These are phyloP conservation scores for Blakeslea trispora DNA, from an alignment of 371 early-diverging fungal species.

Conservation along the genomic window DNA sequence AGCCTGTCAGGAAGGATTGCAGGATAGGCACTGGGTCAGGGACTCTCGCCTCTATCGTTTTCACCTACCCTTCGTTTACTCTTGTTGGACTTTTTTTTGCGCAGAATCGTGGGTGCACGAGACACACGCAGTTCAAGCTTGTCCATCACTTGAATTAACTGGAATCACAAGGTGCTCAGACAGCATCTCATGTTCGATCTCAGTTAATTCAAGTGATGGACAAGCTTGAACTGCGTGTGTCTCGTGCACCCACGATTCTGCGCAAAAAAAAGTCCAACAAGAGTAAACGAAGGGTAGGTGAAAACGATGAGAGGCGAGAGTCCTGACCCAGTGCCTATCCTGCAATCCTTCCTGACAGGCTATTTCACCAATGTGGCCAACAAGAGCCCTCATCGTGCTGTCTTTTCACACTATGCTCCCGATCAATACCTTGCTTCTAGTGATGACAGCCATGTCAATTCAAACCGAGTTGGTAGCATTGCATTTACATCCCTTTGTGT, in stretches of 20 bases:
- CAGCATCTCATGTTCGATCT: conserved; percentile 86
- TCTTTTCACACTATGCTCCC: conserved; percentile 77
- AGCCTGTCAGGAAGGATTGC: conserved; percentile 72
- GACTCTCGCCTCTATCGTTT: conserved; percentile 19
- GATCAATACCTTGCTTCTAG: conserved; percentile 38
- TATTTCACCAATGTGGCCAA: conserved; percentile 80
- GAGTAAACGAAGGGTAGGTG: conserved; percentile 20
- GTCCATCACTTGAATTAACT: conserved; percentile 86
- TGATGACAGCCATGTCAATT: conserved; percentile 14
- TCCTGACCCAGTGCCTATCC: conserved; percentile 56
- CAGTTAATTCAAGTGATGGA: conserved; percentile 90
- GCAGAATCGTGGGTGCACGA: conserved; percentile 22
- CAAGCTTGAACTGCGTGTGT: conserved; percentile 71
- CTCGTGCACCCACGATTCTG: conserved; percentile 21
- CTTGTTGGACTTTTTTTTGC: conserved; percentile 14
- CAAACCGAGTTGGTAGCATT: conserved; percentile 61
- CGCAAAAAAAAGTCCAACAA: conserved; percentile 16
- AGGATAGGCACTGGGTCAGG: conserved; percentile 61
- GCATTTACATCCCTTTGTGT: conserved; percentile 66
- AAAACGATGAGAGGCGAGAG: conserved; percentile 22
- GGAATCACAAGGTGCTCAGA: conserved; percentile 83
- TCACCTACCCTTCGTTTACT: conserved; percentile 22
- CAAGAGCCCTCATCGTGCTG: conserved; percentile 61
- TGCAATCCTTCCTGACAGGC: conserved; percentile 70
- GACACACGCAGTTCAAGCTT: conserved; percentile 71